These are phyloP conservation scores for Suhomyces panamericanus DNA, from an alignment of 1,139 yeast species.

Conservation along the genomic window DNA sequence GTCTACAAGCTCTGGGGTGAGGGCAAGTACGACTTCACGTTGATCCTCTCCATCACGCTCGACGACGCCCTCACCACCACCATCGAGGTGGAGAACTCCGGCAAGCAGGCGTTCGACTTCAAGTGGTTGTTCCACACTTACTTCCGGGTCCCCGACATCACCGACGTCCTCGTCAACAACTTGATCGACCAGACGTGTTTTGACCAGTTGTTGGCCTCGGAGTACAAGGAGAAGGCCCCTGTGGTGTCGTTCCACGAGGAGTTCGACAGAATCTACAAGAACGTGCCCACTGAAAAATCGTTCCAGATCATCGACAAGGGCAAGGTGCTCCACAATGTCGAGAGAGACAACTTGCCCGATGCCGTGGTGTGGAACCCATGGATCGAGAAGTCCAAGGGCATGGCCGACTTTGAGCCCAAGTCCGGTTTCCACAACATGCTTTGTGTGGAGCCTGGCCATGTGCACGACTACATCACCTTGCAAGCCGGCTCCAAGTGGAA, in stretches of 20 bases:
- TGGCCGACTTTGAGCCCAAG: slow-evolving; percentile 89
- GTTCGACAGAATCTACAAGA: slow-evolving; percentile 78
- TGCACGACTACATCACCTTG: slow-evolving; percentile 62
- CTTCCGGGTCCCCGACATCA: slow-evolving; percentile 70
- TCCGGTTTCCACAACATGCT: slow-evolving; percentile 82
- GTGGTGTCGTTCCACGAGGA: slow-evolving; percentile 75
- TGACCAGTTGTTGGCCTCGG: slow-evolving; percentile 69
- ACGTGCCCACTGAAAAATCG: slow-evolving; percentile 53
- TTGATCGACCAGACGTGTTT: slow-evolving; percentile 67
- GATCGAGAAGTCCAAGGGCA: slow-evolving; percentile 73
- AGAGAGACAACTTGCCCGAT: slow-evolving; percentile 72
- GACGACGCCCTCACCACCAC: slow-evolving; percentile 60
- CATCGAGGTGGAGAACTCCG: slow-evolving; percentile 76
- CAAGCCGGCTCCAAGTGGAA: slow-evolving; percentile 72
- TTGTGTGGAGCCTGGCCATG: slow-evolving; percentile 93
- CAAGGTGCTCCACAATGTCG: slow-evolving; percentile 63
- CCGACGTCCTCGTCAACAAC: slow-evolving; percentile 74
- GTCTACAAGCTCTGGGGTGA: slow-evolving; percentile 57
- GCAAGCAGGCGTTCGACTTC: slow-evolving; percentile 67
- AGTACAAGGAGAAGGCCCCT: slow-evolving; percentile 70
- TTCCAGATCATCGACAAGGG: slow-evolving; percentile 71
- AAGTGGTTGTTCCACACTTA: slow-evolving; percentile 97
- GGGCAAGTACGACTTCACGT: slow-evolving; percentile 66
- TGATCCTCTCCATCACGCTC: slow-evolving; percentile 68
- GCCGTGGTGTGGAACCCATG: slow-evolving; percentile 99